A percentile compares a stretch with the other conserved stretches of the same genome.
These are phyloP conservation scores for Fusarium nisikadoi DNA, from an alignment of 2,329 filamentous ascomycete genomes.

Conservation along the genomic window DNA sequence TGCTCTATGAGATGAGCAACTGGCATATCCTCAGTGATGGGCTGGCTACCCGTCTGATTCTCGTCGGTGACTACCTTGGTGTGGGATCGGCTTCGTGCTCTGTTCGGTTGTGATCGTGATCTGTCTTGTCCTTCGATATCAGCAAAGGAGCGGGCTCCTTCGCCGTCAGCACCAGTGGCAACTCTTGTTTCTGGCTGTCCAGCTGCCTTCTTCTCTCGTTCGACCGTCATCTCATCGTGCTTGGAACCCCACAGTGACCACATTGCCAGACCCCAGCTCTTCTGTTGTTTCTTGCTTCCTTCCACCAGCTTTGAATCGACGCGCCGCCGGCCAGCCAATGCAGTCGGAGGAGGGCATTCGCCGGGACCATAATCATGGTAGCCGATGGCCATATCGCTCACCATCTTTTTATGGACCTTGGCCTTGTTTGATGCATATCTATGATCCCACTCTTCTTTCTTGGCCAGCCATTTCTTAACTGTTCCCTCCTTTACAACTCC, in stretches of 20 bases:
- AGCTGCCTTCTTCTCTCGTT: conserved; percentile 64
- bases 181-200: conserved; percentile 46
- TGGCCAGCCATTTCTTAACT: conserved; percentile 83
- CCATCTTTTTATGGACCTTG: conserved; percentile 76
- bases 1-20: conserved; percentile 57
- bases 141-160: conserved; percentile 55
- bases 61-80: conserved; percentile 62
- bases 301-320: conserved; percentile 53
- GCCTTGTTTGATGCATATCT: conserved; percentile 76
- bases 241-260: conserved; percentile 92
- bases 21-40: conserved; percentile 53
- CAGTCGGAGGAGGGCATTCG: conserved; percentile 84
- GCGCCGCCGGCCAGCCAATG: conserved; percentile 77
- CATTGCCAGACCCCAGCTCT: conserved; percentile 80
- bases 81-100: conserved; percentile 54
- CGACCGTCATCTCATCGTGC: conserved; percentile 81
- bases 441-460: conserved; percentile 77
- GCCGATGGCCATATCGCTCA: conserved; percentile 77
- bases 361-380: conserved; percentile 76
- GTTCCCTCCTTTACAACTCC: conserved; percentile 84
- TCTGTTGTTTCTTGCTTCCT: conserved; percentile 65
- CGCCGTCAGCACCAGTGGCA: conserved; percentile 54
- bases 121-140: conserved; percentile 55
- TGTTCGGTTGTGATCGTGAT: conserved; percentile 36
- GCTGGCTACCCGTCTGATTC: conserved; percentile 55